Percentiles rank a stretch among this genome's conserved stretches.
Evolutionary conservation across 73 alveolate species (phyloP).

Genomic region (Paramecium caudatum): DNA sequence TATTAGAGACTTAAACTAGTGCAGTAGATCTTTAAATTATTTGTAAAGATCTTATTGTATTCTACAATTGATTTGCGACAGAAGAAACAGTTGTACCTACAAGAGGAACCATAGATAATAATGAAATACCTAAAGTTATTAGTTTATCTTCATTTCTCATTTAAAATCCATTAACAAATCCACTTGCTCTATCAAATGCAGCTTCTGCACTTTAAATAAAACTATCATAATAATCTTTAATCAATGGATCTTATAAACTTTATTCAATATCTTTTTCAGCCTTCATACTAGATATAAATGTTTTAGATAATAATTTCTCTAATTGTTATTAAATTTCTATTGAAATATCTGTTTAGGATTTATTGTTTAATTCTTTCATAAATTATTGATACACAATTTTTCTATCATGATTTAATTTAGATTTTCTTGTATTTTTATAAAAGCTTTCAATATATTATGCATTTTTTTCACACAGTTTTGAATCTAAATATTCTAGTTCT

Average conservation of each 20-base stretch:
- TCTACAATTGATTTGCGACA: not conserved
- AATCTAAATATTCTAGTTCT: conserved; percentile 23
- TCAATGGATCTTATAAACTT: not conserved
- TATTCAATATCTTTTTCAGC: conserved; percentile 15
- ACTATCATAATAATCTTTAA: conserved; percentile 25
- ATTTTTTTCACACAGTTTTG: not conserved
- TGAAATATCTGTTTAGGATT: not conserved
- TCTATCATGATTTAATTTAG: not conserved
- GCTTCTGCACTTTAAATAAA: conserved; percentile 21
- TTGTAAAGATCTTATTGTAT: not conserved
- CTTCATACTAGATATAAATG: not conserved
- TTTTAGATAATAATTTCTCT: not conserved
- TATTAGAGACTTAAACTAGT: not conserved
- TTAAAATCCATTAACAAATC: conserved; percentile 30
- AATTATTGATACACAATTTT: not conserved
- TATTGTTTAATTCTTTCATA: conserved; percentile 5
- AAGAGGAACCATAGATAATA: conserved; percentile 18
- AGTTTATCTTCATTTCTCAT: not conserved
- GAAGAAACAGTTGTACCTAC: conserved; percentile 29
- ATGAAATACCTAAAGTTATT: not conserved
- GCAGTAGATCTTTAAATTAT: conserved; percentile 26
- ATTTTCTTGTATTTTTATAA: conserved; percentile 11
- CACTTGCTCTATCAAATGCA: conserved; percentile 42
- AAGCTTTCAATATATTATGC: not conserved
- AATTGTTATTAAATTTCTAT: not conserved